Evolutionary conservation across 2,329 filamentous ascomycete genomes (phyloP).

Genomic region (Pseudogymnoascus sp.): DNA sequence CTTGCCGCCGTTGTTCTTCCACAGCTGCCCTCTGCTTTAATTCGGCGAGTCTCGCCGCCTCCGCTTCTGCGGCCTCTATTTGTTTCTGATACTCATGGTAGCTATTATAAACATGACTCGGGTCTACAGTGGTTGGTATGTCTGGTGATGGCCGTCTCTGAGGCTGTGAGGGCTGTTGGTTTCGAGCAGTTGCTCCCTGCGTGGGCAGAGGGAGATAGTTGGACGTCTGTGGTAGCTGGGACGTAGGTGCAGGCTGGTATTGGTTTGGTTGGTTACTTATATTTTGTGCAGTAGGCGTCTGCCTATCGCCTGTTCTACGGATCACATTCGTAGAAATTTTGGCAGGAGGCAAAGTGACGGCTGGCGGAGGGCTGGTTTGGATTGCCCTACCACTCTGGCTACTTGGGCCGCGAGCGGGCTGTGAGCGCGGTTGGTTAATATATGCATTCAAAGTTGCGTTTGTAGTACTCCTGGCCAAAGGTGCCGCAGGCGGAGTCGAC

Average conservation of each 20-base stretch:
- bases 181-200: not conserved
- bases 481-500: not conserved
- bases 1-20: not conserved
- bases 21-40: not conserved
- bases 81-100: constrained; percentile 12
- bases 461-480: not conserved
- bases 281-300: not conserved
- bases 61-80: not conserved
- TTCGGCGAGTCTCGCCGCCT: not conserved
- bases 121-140: constrained; percentile 9
- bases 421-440: not conserved
- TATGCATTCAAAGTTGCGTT: not conserved
- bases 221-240: not conserved
- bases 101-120: constrained; percentile 11
- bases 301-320: not conserved
- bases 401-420: not conserved
- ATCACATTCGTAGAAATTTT: not conserved
- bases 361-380: not conserved
- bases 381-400: not conserved
- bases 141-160: not conserved
- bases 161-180: not conserved
- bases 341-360: not conserved
- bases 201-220: not conserved
- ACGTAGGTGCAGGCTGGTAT: not conserved
- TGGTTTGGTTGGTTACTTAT: not conserved